Conservation (phyloP, 2,329 filamentous ascomycete genomes). For the Bipolaris victoriae region DNA sequence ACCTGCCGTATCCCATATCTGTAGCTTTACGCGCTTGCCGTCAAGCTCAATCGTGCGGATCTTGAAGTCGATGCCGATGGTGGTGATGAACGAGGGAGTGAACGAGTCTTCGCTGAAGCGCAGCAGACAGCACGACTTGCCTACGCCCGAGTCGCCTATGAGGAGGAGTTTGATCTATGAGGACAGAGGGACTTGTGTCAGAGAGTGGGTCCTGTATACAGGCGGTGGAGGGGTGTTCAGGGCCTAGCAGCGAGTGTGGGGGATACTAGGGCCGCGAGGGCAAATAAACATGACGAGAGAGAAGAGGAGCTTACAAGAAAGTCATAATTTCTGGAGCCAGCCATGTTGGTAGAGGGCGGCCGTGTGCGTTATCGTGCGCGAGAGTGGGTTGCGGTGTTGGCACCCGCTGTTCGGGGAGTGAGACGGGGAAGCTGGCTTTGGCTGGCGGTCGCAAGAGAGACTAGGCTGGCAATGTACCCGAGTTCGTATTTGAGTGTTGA, state of each 20-base stretch:
- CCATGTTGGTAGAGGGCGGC: conserved; percentile 65
- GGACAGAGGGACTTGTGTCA: conserved; percentile 14
- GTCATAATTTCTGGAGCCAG: conserved; percentile 98
- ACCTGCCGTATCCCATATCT: conserved; percentile 99
- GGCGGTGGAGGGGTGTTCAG: conserved; percentile 14
- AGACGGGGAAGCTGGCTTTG: conserved; percentile 17
- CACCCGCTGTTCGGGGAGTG: conserved; percentile 28
- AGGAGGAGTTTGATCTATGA: conserved; percentile 91
- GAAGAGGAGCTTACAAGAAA: conserved; percentile 75
- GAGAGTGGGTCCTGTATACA: conserved; percentile 13
- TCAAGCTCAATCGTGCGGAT: conserved; percentile 99
- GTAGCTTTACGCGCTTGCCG: conserved; percentile 97
- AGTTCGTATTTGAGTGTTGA: neutral
- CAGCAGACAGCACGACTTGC: conserved; percentile 95
- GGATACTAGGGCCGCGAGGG: conserved; percentile 14
- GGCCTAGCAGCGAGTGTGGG: conserved; percentile 8
- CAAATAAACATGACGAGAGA: conserved; percentile 2
- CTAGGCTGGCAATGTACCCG: conserved; percentile 1
- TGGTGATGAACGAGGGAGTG: conserved; percentile 97
- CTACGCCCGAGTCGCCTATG: conserved; percentile 95
- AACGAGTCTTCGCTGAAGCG: conserved; percentile 98
- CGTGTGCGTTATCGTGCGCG: conserved; percentile 20
- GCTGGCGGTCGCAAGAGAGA: neutral
- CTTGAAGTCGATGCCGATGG: conserved; percentile 99
- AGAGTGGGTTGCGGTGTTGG: conserved; percentile 31